These are phyloP conservation scores for Saccharomycopsis hybrid DNA, from an alignment of 1,139 yeast genomes.

Conservation along the genomic window DNA sequence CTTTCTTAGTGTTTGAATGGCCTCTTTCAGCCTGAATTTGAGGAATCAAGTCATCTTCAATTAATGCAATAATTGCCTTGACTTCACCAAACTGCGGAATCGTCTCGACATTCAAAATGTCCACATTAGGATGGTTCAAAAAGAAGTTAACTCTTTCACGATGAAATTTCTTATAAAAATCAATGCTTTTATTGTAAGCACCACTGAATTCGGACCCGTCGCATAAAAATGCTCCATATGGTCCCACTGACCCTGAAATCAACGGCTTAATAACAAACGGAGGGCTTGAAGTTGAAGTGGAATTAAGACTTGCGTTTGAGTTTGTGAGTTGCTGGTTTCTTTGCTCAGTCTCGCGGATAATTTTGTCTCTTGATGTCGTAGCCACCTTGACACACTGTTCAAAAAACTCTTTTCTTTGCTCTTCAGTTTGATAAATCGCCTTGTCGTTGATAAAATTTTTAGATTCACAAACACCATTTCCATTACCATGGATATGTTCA, in stretches of 20 bases:
- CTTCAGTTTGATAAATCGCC: conserved; percentile 3
- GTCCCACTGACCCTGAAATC: conserved; percentile 63
- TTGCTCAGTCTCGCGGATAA: neutral
- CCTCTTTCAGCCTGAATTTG: too few species aligned
- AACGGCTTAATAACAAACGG: conserved; percentile 19
- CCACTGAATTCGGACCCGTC: conserved; percentile 70
- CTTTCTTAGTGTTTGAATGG: conserved; percentile 22
- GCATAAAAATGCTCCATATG: conserved; percentile 61
- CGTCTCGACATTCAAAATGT: conserved; percentile 58
- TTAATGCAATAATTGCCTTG: conserved; percentile 29
- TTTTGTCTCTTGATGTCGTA: conserved; percentile 30
- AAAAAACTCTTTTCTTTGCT: conserved; percentile 23
- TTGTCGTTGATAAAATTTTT: neutral
- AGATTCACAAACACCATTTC: too few species aligned
- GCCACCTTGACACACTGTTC: conserved; percentile 28
- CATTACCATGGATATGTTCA: too few species aligned
- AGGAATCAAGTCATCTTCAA: conserved; percentile 23
- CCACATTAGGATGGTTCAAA: conserved; percentile 35
- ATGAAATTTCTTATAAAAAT: conserved; percentile 42
- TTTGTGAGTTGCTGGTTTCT: neutral
- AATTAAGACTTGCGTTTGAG: too few species aligned
- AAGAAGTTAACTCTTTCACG: conserved; percentile 39
- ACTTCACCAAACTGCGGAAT: conserved; percentile 52
- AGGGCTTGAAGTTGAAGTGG: too few species aligned
- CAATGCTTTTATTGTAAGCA: conserved; percentile 36